phyloP scores from a whole-genome alignment of 2,329 filamentous ascomycete genomes.

The Passalora sequoiae region DNA sequence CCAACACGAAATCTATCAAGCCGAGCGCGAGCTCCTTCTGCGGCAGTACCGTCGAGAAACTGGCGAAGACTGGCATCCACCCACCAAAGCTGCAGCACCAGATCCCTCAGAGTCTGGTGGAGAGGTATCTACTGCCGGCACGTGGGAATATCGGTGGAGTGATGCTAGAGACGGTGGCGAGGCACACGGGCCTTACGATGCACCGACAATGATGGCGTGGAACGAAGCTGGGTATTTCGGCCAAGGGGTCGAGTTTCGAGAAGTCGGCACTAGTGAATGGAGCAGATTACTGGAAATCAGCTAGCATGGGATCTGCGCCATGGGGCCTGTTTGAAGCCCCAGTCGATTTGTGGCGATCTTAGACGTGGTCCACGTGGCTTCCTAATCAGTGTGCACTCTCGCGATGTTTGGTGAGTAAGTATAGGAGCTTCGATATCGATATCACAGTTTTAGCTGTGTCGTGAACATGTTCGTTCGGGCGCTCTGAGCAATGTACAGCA shows the following conservation, averaged over 20 bases:
- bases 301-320: slow-evolving; percentile 1
- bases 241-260: slow-evolving; percentile 65
- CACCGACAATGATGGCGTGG: slow-evolving; percentile 83
- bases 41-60: slow-evolving; percentile 80
- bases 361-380: no score
- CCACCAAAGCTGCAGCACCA: slow-evolving; percentile 26
- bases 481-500: no score
- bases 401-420: no score
- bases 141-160: slow-evolving; percentile 89
- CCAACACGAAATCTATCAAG: slow-evolving; percentile 85
- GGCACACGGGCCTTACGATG: slow-evolving; percentile 83
- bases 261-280: slow-evolving; percentile 40
- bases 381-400: no score
- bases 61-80: slow-evolving; percentile 71
- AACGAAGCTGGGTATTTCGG: slow-evolving; percentile 87
- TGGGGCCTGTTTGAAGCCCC: background rate
- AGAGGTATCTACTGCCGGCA: slow-evolving; percentile 1
- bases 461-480: no score
- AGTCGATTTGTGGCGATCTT: slow-evolving; percentile 2
- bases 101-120: slow-evolving; percentile 6
- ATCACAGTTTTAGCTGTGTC: no score
- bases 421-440: no score
- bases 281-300: slow-evolving; percentile 37
- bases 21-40: slow-evolving; percentile 75
- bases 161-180: slow-evolving; percentile 76